Base-by-base conservation (phyloP, 1,284 basidiomycete species). In the Ustilago trichophora region DNA sequence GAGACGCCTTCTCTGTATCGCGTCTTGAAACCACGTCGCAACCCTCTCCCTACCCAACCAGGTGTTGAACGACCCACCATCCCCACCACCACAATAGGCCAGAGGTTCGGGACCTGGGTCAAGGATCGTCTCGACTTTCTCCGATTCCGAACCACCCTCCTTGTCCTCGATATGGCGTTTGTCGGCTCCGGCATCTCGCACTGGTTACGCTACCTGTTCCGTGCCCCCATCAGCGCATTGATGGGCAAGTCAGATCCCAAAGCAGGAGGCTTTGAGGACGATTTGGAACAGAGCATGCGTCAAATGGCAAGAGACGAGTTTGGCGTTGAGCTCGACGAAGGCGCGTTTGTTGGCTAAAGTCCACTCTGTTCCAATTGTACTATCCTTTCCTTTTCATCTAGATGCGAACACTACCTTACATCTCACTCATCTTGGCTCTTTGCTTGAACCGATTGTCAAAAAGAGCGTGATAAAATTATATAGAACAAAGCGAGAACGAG, bases 181-280 rank as follows among this genome's bases (percentile, higher is more conserved):
- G 32, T 59, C 15, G 59, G 71, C 0, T 64, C 57, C 2, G 52
- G 56, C 3, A 3, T 75, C 0, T 36, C 50, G 8, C 65, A 75
- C 38, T 71, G 70, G 69, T 26, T 73, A 2, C 32, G 48, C 3
- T 63, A 47, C 48, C 26, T 75, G 3, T 41, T 73, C 45, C 16
- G 50, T 15, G 34, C 54, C 2, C 70, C 70, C 3, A 22, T 55
- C 11, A 42, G 48, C 9, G 64, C 55, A 2, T 34, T 68, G 32
- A 16, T 56, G 22, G 56, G 70, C 34, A 48, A 36, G 26, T 40
- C 41, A 11, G 70, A 59, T 26, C 44, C 64, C 11, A 47, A 55
- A n/a, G 40, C 45, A 18, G 50, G 51, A 6, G 76, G 76, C 10
- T 78, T 78, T 33, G 75, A 78, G 40, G 76, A 76, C 37, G 76